These are phyloP conservation scores for Alisma plantagoaquatica DNA, from an alignment of 106 monocot species.

Conservation along the genomic window DNA sequence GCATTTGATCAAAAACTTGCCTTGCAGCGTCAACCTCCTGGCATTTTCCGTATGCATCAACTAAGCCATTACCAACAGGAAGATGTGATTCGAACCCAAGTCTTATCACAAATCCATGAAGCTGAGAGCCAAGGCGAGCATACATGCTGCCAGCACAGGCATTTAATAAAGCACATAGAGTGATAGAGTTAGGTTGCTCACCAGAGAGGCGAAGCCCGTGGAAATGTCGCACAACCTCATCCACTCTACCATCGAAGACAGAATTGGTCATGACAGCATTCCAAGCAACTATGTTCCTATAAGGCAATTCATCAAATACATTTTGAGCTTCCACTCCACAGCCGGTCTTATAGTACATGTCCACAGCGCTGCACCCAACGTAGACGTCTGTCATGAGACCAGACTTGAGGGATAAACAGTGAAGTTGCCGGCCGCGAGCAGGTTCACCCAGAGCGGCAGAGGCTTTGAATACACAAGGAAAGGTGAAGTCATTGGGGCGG, in stretches of 20 bases:
- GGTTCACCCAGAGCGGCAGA: slow-evolving; percentile 17
- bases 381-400: slow-evolving; percentile 34
- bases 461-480: slow-evolving; percentile 78
- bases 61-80: slow-evolving; percentile 46
- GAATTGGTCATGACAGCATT: slow-evolving; percentile 68
- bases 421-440: slow-evolving; percentile 21
- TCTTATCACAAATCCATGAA: slow-evolving; percentile 40
- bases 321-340: slow-evolving; percentile 21
- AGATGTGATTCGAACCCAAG: slow-evolving; percentile 34
- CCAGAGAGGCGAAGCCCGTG: slow-evolving; percentile 14
- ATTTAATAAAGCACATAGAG: slow-evolving; percentile 56
- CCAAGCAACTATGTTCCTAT: slow-evolving; percentile 40
- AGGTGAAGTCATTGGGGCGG: slow-evolving; percentile 87
- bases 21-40: slow-evolving; percentile 26
- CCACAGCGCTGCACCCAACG: slow-evolving; percentile 29
- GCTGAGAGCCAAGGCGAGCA: slow-evolving; percentile 27
- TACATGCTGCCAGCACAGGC: slow-evolving; percentile 37
- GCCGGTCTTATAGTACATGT: slow-evolving; percentile 57
- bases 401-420: slow-evolving; percentile 24
- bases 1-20: slow-evolving; percentile 46
- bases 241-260: slow-evolving; percentile 27
- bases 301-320: slow-evolving; percentile 68
- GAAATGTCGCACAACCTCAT: slow-evolving; percentile 26
- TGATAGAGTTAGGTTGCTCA: slow-evolving; percentile 37
- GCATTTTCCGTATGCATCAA: slow-evolving; percentile 86